Evolutionary conservation across 2,329 filamentous ascomycete genomes (phyloP).

Genomic region (Fusarium oligoseptatum): DNA sequence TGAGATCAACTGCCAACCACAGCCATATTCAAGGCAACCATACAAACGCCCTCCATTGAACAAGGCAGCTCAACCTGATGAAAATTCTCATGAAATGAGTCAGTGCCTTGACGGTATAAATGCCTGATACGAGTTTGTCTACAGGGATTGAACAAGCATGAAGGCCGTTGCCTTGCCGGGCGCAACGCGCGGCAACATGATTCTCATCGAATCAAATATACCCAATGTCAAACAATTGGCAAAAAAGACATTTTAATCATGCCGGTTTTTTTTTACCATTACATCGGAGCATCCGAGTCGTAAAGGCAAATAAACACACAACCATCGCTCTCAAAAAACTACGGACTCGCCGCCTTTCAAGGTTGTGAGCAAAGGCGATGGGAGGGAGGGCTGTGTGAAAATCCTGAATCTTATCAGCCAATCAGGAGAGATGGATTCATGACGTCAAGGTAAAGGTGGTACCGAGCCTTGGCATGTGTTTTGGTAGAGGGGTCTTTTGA

Average conservation of each 20-base stretch:
- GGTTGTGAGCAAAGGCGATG: slow-evolving; percentile 26
- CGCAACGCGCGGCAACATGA: slow-evolving; percentile 36
- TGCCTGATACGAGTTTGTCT: slow-evolving; percentile 34
- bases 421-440: slow-evolving; percentile 39
- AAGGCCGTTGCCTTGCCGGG: slow-evolving; percentile 13
- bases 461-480: slow-evolving; percentile 7
- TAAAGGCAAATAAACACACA: neutral
- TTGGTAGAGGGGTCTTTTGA: neutral
- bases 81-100: slow-evolving; percentile 4
- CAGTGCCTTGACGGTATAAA: slow-evolving; percentile 9
- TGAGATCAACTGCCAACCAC: neutral
- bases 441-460: slow-evolving; percentile 39
- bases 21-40: neutral
- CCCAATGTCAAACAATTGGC: neutral
- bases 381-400: slow-evolving; percentile 37
- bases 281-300: slow-evolving; percentile 19
- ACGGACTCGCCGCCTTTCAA: slow-evolving; percentile 37
- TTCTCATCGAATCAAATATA: neutral
- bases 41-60: neutral
- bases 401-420: slow-evolving; percentile 33
- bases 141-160: slow-evolving; percentile 28
- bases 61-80: slow-evolving; percentile 1
- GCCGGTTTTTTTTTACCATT: neutral
- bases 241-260: slow-evolving; percentile 20
- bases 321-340: slow-evolving; percentile 1